phyloP scores from a whole-genome alignment of 2,329 filamentous ascomycete species.

The Colletotrichum higginsianum region DNA sequence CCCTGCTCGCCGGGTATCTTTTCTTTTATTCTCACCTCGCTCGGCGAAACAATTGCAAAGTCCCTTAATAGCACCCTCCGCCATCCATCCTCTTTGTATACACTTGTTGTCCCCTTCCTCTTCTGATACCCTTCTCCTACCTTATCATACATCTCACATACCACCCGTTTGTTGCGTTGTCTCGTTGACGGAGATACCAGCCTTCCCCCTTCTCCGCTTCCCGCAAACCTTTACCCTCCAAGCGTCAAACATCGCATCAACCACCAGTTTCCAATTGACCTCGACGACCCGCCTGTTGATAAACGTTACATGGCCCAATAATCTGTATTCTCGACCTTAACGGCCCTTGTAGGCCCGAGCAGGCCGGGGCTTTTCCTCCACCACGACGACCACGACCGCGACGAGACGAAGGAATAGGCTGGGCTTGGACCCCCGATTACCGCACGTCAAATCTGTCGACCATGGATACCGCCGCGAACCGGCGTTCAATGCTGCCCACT shows the following conservation, averaged over 20 bases:
- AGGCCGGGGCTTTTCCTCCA: slow-evolving; percentile 29
- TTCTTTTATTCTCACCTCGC: slow-evolving; percentile 18
- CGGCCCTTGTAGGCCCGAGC: slow-evolving; percentile 34
- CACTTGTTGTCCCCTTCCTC: slow-evolving; percentile 19
- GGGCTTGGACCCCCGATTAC: slow-evolving; percentile 29
- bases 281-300: slow-evolving; percentile 20
- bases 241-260: slow-evolving; percentile 7
- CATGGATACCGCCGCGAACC: slow-evolving; percentile 38
- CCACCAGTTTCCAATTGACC: slow-evolving; percentile 15
- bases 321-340: slow-evolving; percentile 40
- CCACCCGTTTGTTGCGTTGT: slow-evolving; percentile 11
- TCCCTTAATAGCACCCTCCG: slow-evolving; percentile 38
- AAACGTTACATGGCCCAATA: slow-evolving; percentile 42
- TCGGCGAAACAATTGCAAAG: slow-evolving; percentile 13
- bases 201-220: not conserved
- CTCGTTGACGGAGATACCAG: slow-evolving; percentile 35
- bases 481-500: slow-evolving; percentile 39
- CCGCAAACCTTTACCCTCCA: not conserved
- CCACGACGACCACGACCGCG: slow-evolving; percentile 20
- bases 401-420: slow-evolving; percentile 12
- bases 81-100: slow-evolving; percentile 24
- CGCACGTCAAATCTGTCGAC: slow-evolving; percentile 31
- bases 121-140: slow-evolving; percentile 13
- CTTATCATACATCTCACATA: not conserved
- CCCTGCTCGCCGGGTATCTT: slow-evolving; percentile 18